Conservation (phyloP, 306 rosid species). For the Heteromeles arbutifolia region DNA sequence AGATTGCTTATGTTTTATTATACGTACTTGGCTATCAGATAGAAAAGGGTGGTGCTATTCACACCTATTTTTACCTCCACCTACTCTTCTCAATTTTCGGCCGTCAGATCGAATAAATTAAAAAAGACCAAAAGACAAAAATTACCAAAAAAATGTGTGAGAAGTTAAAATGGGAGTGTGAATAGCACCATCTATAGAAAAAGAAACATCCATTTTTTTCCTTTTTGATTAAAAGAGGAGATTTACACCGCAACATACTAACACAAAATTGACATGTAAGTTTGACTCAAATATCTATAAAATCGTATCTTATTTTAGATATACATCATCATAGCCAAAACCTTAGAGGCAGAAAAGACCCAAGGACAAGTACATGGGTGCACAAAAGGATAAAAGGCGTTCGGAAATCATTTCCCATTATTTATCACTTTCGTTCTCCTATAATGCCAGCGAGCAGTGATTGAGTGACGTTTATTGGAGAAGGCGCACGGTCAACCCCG, state of each 20-base stretch:
- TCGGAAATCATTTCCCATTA: not conserved
- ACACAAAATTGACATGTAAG: too few relatives aligned
- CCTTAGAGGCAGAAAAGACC: not conserved
- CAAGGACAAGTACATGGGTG: not conserved
- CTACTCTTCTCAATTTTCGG: too few relatives aligned
- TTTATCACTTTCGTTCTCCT: slow-evolving; percentile 14
- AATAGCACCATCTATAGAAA: not conserved
- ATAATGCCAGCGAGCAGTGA: not conserved
- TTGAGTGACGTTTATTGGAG: not conserved
- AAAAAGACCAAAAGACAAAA: too few relatives aligned
- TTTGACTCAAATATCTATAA: not conserved
- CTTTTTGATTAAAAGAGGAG: not conserved
- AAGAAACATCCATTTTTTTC: not conserved
- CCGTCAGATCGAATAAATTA: too few relatives aligned
- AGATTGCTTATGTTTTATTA: too few relatives aligned
- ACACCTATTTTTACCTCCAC: too few relatives aligned
- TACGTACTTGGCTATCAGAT: too few relatives aligned
- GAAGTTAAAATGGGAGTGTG: too few relatives aligned
- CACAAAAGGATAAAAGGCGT: too few relatives aligned
- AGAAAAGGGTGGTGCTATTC: too few relatives aligned
- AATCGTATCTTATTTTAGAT: not conserved
- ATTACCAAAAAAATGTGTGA: too few relatives aligned
- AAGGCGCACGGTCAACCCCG: not conserved
- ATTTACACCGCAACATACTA: not conserved
- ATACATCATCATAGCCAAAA: not conserved